Base-by-base conservation (phyloP, 495 filamentous ascomycete species). In the Neurospora sp. region DNA sequence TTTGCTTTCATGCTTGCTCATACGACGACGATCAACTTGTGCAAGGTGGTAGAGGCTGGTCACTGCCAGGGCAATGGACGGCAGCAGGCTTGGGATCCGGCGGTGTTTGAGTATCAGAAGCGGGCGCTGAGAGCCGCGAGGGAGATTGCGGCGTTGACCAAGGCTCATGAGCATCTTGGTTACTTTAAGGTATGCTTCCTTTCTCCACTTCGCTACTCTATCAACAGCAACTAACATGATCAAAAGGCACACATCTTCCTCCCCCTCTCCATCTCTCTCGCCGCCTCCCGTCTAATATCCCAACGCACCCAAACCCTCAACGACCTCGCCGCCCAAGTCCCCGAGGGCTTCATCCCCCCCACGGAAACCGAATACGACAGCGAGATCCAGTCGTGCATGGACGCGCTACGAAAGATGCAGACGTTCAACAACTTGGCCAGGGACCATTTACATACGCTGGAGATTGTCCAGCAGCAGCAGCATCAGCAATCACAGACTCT, bases 1-100 rank as follows among this genome's bases (percentile, higher is more conserved):
- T 83, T 83, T 42, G 73, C 78, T 9, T 79, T 84, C 19, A 83
- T 87, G 77, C 71, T 87, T 5, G 85, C 82, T 0, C 85, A 86
- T 34, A 80, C 85, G 0, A 79, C 83, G 0, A 79, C 84, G 0
- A 78, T 88, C 31, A 82, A 85, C 40, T 78, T 86, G 66, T 83
- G 80, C 66, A 74, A 82, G 70, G 76, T 81, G 11, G 72, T 81
- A 1, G 79, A 82, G 70, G 62, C 75, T 1, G 74, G 74, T 39
- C 8, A 39, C 0, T 39, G 38, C 69, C 77, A 77, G 36, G 54
- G 15, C 0, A 54, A 17, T 34, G 54, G 54, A 31, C 54, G 34
- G 24, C 39, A 40, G 15, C 39, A 40, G 39, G 38, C 38, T 39
- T 62, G 54, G 54, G 54, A 62, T 9, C 71, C 73, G 1, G 74